Evolutionary conservation across 441 rosid species (phyloP).

Genomic region (Viola pubescens): DNA sequence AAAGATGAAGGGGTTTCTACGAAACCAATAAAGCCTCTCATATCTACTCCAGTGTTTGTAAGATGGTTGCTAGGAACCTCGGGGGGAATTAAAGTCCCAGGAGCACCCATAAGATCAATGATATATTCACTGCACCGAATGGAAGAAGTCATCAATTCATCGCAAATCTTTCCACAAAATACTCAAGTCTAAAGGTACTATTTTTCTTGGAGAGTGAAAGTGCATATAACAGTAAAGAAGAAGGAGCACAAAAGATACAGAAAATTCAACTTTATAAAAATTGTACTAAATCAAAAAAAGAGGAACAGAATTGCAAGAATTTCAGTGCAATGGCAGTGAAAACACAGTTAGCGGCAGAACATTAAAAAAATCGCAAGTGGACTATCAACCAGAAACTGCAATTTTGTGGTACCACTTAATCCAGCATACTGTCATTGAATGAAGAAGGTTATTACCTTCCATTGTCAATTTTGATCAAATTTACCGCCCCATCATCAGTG

Average conservation of each 20-base stretch:
- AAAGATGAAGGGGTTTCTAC: constrained; percentile 30
- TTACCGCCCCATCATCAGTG: constrained; percentile 97
- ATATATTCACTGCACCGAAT: constrained; percentile 77
- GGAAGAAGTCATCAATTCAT: constrained; percentile 20
- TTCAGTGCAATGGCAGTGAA: no score
- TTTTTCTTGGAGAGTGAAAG: constrained; percentile 1
- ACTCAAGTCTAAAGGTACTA: not conserved
- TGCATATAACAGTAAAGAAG: not conserved
- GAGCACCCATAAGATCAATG: constrained; percentile 98
- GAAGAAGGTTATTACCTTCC: constrained; percentile 48
- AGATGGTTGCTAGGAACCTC: constrained; percentile 78
- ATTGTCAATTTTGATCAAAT: constrained; percentile 59
- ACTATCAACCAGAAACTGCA: not conserved
- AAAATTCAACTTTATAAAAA: not conserved
- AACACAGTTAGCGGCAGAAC: no score
- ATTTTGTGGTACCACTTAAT: constrained; percentile 1
- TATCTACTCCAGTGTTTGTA: constrained; percentile 40
- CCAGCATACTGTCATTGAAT: not conserved
- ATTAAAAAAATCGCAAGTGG: no score
- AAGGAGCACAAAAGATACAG: not conserved
- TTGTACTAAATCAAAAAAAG: not conserved
- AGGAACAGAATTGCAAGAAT: no score
- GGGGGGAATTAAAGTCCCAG: constrained; percentile 84
- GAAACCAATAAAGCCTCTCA: constrained; percentile 39
- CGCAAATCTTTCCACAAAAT: constrained; percentile 10